Evolutionary conservation across 805 yeast species (phyloP).

Genomic region (Barnettozyma californica): DNA sequence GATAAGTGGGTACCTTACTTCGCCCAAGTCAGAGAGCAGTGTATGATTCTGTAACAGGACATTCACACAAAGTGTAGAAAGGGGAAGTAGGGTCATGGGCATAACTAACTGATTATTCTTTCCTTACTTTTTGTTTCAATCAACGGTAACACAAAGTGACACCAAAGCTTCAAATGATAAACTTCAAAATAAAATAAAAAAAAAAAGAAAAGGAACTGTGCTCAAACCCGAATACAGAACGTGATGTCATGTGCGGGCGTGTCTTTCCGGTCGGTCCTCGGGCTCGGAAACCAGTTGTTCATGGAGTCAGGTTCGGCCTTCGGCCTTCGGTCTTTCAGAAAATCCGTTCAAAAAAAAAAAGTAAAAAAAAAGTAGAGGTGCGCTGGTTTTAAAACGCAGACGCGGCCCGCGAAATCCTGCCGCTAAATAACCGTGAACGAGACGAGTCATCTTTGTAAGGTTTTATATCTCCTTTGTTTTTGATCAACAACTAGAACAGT

Average conservation of each 20-base stretch:
- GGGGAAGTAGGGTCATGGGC: conserved; percentile 5
- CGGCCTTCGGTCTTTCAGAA: too few species aligned
- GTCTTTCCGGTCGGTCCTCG: neutral
- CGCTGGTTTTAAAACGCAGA: too few species aligned
- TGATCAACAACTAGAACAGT: neutral
- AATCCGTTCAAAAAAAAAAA: too few species aligned
- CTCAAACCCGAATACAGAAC: too few species aligned
- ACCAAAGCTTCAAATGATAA: neutral
- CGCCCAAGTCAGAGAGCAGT: conserved; percentile 24
- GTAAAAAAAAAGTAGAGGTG: too few species aligned
- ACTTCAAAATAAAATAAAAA: too few species aligned
- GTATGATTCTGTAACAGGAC: conserved; percentile 17
- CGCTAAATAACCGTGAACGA: neutral
- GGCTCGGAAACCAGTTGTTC: neutral
- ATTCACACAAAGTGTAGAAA: conserved; percentile 22
- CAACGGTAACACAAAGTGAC: neutral
- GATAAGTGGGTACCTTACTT: conserved; percentile 30
- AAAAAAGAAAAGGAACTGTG: too few species aligned
- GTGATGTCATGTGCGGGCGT: neutral
- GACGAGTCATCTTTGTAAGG: neutral
- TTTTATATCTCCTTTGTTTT: neutral
- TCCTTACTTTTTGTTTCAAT: neutral
- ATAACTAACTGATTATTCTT: too few species aligned
- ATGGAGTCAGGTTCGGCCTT: too few species aligned
- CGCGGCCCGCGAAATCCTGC: neutral